Percentiles rank a stretch among this genome's conserved stretches.
These are phyloP conservation scores for Clitopilus hobsonii DNA, from an alignment of 768 basidiomycete species.

Conservation along the genomic window DNA sequence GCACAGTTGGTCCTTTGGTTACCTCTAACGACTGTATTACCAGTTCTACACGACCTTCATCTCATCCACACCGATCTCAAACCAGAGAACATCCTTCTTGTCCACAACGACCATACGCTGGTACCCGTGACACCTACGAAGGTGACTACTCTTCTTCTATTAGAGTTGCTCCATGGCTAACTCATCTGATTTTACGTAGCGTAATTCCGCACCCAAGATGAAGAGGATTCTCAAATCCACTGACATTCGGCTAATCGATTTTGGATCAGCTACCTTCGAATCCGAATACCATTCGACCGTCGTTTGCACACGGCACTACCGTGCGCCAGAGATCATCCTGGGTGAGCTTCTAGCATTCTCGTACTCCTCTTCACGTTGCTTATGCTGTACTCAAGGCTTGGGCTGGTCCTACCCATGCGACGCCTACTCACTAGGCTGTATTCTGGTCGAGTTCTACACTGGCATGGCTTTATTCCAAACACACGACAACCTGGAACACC, in stretches of 20 bases:
- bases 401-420: conserved; percentile 99
- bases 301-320: conserved; percentile 96
- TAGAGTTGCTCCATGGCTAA: neutral
- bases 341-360: conserved; percentile 45
- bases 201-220: conserved; percentile 57
- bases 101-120: conserved; percentile 72
- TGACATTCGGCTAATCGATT: conserved; percentile 95
- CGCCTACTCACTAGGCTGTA: conserved; percentile 97
- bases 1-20: conserved; percentile 2
- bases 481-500: conserved; percentile 97
- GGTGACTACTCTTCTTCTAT: conserved; percentile 30
- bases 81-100: conserved; percentile 96
- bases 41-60: conserved; percentile 87
- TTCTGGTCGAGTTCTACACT: conserved; percentile 97
- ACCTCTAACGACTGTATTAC: conserved; percentile 7
- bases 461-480: conserved; percentile 99
- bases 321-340: conserved; percentile 97
- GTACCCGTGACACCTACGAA: conserved; percentile 60
- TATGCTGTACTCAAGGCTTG: conserved; percentile 53
- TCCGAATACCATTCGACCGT: conserved; percentile 98
- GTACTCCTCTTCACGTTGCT: conserved; percentile 4
- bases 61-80: conserved; percentile 98
- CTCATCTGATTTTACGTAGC: conserved; percentile 31
- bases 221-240: conserved; percentile 83
- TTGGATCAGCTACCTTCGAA: conserved; percentile 97